Percentiles rank a stretch among this genome's conserved stretches.
phyloP scores from a whole-genome alignment of 345 rosid species.

The Hevea brasiliensis region DNA sequence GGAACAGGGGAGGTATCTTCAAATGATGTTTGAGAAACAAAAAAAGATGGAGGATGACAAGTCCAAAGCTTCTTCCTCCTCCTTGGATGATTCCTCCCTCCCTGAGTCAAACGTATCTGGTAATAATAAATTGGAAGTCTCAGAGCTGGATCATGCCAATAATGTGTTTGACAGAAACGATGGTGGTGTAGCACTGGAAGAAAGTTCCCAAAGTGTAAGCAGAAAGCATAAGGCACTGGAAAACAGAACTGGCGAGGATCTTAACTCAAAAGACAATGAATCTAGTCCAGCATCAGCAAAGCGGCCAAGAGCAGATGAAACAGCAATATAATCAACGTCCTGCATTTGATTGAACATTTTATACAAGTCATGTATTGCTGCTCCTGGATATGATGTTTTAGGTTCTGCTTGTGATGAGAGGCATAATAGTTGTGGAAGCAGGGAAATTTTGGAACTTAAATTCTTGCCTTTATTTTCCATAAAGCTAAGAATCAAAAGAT shows the following conservation, averaged over 20 bases:
- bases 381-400: neutral
- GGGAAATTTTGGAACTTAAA: constrained; percentile 1
- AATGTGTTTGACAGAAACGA: constrained; percentile 1
- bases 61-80: constrained; percentile 34
- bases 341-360: constrained; percentile 8
- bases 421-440: neutral
- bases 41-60: constrained; percentile 39
- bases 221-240: constrained; percentile 18
- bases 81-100: constrained; percentile 30
- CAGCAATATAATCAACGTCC: constrained; percentile 5
- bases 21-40: constrained; percentile 65
- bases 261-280: constrained; percentile 4
- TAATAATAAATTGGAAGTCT: constrained; percentile 25
- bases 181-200: neutral
- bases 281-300: constrained; percentile 29
- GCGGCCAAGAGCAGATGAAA: constrained; percentile 41
- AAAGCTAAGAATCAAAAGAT: constrained; percentile 6
- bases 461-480: neutral
- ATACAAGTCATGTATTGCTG: neutral
- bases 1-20: constrained; percentile 74
- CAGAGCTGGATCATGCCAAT: constrained; percentile 9
- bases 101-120: constrained; percentile 16
- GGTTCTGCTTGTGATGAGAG: neutral
- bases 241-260: neutral
- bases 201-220: constrained; percentile 12